phyloP scores from a whole-genome alignment of 129 eudicot genomes.

The Logfia minima region DNA sequence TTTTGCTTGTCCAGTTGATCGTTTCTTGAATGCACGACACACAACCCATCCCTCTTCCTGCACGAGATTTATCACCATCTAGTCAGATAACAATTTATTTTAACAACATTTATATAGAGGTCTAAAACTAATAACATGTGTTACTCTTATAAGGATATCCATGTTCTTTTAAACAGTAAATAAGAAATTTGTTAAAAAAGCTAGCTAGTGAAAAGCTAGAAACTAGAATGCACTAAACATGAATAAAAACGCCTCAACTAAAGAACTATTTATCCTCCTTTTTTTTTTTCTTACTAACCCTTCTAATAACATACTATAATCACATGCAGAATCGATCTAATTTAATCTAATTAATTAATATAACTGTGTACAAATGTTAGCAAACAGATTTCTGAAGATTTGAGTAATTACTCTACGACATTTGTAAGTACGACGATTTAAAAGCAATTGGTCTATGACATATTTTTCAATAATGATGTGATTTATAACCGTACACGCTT shows the following conservation, averaged over 20 bases:
- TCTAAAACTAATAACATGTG: too few species aligned
- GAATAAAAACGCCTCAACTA: too few species aligned
- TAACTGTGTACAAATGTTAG: not conserved
- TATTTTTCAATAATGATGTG: not conserved
- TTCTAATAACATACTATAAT: too few species aligned
- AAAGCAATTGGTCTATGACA: not conserved
- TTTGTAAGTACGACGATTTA: not conserved
- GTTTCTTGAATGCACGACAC: slow-evolving; percentile 91
- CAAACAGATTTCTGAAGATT: not conserved
- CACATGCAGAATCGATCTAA: too few species aligned
- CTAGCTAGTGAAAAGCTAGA: not conserved
- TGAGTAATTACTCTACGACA: not conserved
- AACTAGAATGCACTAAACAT: not conserved
- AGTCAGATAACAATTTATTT: not conserved
- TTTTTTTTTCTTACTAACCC: too few species aligned
- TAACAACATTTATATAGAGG: too few species aligned
- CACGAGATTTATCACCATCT: slow-evolving; percentile 8
- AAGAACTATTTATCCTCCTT: too few species aligned
- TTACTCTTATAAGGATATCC: not conserved
- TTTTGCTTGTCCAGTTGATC: slow-evolving; percentile 60
- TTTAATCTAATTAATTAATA: too few species aligned
- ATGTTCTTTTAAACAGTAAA: not conserved
- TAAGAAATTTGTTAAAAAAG: too few species aligned
- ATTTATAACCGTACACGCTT: not conserved
- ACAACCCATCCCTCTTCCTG: slow-evolving; percentile 99